Conservation (phyloP, 192 early-diverging fungal species). For the Coemansia sp. region DNA sequence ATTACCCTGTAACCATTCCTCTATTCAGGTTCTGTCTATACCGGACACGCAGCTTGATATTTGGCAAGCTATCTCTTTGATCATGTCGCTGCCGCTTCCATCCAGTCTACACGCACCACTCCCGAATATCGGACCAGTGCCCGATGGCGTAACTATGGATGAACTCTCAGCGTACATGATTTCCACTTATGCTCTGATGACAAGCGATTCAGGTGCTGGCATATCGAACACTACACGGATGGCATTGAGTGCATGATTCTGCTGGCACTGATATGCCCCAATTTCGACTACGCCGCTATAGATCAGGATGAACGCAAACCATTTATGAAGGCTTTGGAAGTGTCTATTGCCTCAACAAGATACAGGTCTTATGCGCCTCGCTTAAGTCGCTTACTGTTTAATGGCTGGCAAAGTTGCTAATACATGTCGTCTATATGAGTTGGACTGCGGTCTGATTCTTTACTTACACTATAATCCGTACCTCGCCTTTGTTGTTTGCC, state of each 20-base stretch:
- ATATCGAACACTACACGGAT: background rate
- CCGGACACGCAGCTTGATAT: no score
- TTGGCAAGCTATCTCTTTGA: no score
- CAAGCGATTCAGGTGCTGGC: background rate
- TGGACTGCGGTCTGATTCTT: no score
- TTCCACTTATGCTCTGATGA: background rate
- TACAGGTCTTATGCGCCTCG: background rate
- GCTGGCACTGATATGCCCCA: background rate
- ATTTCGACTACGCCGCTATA: background rate
- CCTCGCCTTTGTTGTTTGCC: no score
- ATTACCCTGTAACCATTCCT: background rate
- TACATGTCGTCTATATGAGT: background rate
- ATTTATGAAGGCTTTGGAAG: background rate
- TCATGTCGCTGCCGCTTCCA: background rate
- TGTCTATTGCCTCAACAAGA: background rate
- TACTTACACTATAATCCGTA: no score
- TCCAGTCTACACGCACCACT: background rate
- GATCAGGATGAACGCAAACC: background rate
- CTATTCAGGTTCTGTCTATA: no score
- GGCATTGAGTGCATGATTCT: background rate
- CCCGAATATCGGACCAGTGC: background rate
- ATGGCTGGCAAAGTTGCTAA: background rate
- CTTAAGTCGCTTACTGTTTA: background rate
- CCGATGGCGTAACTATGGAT: background rate
- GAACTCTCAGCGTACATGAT: background rate